phyloP scores from a whole-genome alignment of 495 filamentous ascomycete species.

The Saxophila tyrrhenica region DNA sequence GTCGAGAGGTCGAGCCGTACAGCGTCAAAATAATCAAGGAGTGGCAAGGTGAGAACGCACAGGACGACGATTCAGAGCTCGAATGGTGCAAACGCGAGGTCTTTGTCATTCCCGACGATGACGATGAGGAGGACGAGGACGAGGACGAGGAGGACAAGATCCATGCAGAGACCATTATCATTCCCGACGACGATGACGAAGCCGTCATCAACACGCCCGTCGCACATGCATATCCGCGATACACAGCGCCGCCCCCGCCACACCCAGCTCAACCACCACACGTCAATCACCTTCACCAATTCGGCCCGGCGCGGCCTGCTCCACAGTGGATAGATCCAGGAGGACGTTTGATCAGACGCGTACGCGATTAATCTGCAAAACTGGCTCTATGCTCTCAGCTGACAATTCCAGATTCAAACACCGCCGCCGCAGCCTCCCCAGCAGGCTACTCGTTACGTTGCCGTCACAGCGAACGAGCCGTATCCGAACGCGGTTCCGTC shows the following conservation, averaged over 20 bases:
- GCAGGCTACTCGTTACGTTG: too few species aligned
- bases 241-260: too few species aligned
- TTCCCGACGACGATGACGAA: background rate
- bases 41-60: conserved; percentile 73
- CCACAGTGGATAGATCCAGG: too few species aligned
- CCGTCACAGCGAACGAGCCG: too few species aligned
- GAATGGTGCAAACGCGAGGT: conserved; percentile 74
- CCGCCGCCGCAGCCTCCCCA: too few species aligned
- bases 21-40: conserved; percentile 64
- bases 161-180: background rate
- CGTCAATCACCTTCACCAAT: too few species aligned
- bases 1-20: conserved; percentile 55
- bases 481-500: background rate
- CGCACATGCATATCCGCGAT: background rate
- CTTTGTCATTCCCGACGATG: conserved; percentile 71
- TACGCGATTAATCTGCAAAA: too few species aligned
- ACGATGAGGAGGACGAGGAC: conserved; percentile 26
- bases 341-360: too few species aligned
- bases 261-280: background rate
- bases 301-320: too few species aligned
- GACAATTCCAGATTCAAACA: too few species aligned
- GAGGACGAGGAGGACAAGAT: background rate
- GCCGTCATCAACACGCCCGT: background rate
- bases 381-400: too few species aligned
- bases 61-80: conserved; percentile 63